Conservation (phyloP, 306 rosid species). For the Purshia tridentata region DNA sequence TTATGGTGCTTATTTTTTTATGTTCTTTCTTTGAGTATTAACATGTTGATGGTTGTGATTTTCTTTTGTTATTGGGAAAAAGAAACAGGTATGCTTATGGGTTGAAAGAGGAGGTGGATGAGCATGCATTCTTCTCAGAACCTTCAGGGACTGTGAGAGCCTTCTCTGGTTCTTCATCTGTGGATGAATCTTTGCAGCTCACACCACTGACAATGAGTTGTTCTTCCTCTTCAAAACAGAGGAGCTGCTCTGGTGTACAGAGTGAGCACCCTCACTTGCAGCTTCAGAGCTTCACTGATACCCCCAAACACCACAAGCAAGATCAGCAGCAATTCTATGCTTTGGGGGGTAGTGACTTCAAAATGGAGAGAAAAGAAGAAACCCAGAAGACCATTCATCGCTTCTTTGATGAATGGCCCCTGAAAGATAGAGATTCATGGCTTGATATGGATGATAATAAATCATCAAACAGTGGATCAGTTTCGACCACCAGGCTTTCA, state of each 20-base stretch:
- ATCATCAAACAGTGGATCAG: conserved; percentile 52
- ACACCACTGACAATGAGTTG: conserved; percentile 81
- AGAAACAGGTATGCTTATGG: conserved; percentile 67
- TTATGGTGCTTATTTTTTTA: background rate
- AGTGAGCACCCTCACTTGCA: conserved; percentile 65
- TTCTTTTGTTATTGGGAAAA: conserved; percentile 19
- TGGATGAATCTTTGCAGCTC: conserved; percentile 78
- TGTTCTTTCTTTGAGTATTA: background rate
- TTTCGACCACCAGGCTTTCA: conserved; percentile 78
- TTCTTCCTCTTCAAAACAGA: conserved; percentile 69
- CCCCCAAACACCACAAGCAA: conserved; percentile 34
- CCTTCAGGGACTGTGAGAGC: conserved; percentile 72
- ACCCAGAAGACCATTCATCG: conserved; percentile 83
- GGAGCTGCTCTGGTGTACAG: conserved; percentile 54
- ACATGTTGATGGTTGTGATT: background rate
- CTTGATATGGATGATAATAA: conserved; percentile 78
- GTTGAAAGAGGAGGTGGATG: conserved; percentile 73
- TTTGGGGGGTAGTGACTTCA: conserved; percentile 32
- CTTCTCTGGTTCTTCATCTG: conserved; percentile 66
- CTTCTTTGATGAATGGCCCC: conserved; percentile 94
- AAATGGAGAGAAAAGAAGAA: conserved; percentile 51
- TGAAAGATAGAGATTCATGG: conserved; percentile 65
- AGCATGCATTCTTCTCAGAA: conserved; percentile 85
- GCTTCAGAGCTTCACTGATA: conserved; percentile 47
- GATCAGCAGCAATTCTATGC: conserved; percentile 37